Conservation (phyloP, 805 yeast species). For the Sugiyamaella chiloensis region DNA sequence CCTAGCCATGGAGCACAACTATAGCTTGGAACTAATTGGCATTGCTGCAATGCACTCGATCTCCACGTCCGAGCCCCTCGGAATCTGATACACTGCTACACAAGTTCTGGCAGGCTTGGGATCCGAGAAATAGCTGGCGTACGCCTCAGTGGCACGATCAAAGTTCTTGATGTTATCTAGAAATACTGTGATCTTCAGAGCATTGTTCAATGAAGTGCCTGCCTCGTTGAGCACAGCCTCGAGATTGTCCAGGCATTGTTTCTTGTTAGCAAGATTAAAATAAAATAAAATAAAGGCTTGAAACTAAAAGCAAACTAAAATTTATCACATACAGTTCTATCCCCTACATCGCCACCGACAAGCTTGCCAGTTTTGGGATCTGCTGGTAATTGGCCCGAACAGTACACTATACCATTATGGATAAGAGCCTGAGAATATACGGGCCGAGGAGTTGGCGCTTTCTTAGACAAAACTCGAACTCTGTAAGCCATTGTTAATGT, state of each 20-base stretch:
- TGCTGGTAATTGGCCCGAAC: constrained; percentile 66
- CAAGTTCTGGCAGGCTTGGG: constrained; percentile 88
- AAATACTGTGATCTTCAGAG: constrained; percentile 84
- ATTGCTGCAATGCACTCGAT: constrained; percentile 78
- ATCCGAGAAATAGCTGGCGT: constrained; percentile 44
- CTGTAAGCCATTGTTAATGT: constrained; percentile 17
- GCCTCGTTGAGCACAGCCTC: constrained; percentile 72
- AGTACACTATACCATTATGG: constrained; percentile 66
- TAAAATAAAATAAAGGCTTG: not conserved
- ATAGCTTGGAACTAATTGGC: not conserved
- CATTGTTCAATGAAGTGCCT: constrained; percentile 74
- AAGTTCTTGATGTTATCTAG: constrained; percentile 86
- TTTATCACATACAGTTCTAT: constrained; percentile 17
- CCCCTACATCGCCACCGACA: constrained; percentile 38
- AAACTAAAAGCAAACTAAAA: no score
- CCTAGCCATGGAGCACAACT: no score
- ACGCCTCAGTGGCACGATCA: constrained; percentile 79
- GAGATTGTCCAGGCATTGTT: constrained; percentile 39
- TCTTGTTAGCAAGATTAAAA: constrained; percentile 1
- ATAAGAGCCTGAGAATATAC: constrained; percentile 85
- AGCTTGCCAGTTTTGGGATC: constrained; percentile 34
- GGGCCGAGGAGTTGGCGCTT: constrained; percentile 88
- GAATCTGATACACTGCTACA: constrained; percentile 88
- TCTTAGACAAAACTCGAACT: constrained; percentile 47
- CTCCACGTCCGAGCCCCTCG: constrained; percentile 82